Base-by-base conservation (phyloP, 2,329 filamentous ascomycete genomes). In the Trichocomaceae sp. region DNA sequence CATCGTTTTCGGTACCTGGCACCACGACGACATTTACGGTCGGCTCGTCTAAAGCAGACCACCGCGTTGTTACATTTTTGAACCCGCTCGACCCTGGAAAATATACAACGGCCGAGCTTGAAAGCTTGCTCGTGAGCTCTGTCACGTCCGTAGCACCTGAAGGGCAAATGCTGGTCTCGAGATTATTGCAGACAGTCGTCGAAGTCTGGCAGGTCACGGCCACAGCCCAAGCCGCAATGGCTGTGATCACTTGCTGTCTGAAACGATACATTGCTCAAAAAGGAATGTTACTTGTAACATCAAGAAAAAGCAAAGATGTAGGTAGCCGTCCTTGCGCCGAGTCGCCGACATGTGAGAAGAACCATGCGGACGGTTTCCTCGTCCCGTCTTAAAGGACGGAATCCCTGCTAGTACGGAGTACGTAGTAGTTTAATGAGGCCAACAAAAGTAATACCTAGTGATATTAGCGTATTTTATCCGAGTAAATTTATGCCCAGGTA, bases 1-100 rank as follows among this genome's bases (percentile, higher is more conserved):
- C 77, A 57, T 82, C 79, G 6, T 74, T 61, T 60, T 79, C 78
- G 0, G 69, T 75, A 2, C 67, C 70, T 1, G 77, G 75, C 13
- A 78, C 70, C 0, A 81, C 73, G 2, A 79, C 75, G 2, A 79
- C 61, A 47, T 73, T 76, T 9, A 76, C 67, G 1, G 60, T 69
- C 2, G 79, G 79, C 0, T 67, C 61, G 8, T 71, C 65, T 19
- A 78, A 59, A 13, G 64, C 66, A 1, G 78, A 80, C 77, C 78
- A 80, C 1, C 78, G 70, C 1, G 63, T 65, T 0, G 74, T 71
- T 6, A 70, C 70, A 26, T 64, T 35, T 0, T 60, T 57, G 47
- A 76, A 81, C 12, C 63, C 70, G n/a, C 58, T 60, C 9, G 74
- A 72, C 1, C 70, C 73, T 0, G 76, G 74, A 19, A 62, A 67